phyloP scores from a whole-genome alignment of 805 yeast species.

The Candida argentea region DNA sequence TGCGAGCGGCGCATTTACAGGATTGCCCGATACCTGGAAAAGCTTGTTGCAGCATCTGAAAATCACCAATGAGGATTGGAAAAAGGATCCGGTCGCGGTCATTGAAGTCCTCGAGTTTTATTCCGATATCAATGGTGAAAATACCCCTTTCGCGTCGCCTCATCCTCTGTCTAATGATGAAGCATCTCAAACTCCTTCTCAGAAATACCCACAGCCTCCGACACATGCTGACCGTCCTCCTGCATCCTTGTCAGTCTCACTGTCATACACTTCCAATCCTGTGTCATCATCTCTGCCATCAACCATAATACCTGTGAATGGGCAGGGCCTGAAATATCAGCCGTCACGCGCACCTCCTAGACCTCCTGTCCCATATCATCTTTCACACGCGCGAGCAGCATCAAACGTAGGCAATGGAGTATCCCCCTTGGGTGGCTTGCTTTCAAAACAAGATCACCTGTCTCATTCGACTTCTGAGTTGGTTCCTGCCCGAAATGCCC shows the following conservation, averaged over 20 bases:
- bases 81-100: slow-evolving; percentile 54
- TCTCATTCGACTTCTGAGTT: slow-evolving; percentile 11
- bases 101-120: slow-evolving; percentile 52
- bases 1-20: slow-evolving; percentile 49
- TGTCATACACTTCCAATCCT: slow-evolving; percentile 3
- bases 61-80: slow-evolving; percentile 53
- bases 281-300: neutral
- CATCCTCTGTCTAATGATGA: too few relatives aligned
- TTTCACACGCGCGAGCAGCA: slow-evolving; percentile 10
- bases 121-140: slow-evolving; percentile 31
- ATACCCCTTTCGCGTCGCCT: slow-evolving; percentile 21
- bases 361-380: slow-evolving; percentile 34
- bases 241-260: too few relatives aligned
- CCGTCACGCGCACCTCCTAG: slow-evolving; percentile 34
- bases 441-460: slow-evolving; percentile 10
- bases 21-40: slow-evolving; percentile 50
- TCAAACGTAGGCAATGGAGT: slow-evolving; percentile 1
- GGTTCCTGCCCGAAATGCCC: slow-evolving; percentile 45
- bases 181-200: too few relatives aligned
- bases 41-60: slow-evolving; percentile 46
- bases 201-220: too few relatives aligned
- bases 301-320: too few relatives aligned
- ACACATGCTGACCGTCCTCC: too few relatives aligned
- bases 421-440: slow-evolving; percentile 26
- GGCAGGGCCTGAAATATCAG: slow-evolving; percentile 17